Percentiles rank a stretch among this genome's conserved stretches.
Conservation (phyloP, 495 filamentous ascomycete species). For the Talaromyces proteolyticus region DNA sequence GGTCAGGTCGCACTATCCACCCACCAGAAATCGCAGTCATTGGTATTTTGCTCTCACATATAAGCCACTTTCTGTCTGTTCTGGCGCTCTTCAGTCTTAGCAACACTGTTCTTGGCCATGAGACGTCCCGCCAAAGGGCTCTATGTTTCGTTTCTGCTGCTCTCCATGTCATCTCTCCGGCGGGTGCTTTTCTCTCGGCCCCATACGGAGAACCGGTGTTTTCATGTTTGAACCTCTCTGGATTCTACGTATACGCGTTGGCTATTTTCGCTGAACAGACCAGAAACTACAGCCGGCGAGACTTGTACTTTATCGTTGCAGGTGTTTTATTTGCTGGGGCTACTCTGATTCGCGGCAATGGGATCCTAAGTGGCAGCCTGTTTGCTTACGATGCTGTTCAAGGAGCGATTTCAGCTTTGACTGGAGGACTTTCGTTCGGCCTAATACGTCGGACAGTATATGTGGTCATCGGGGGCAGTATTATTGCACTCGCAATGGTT, state of each 20-base stretch:
- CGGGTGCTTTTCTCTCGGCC: slow-evolving; percentile 82
- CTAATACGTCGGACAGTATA: slow-evolving; percentile 40
- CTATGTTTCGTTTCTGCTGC: slow-evolving; percentile 62
- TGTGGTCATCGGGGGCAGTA: slow-evolving; percentile 57
- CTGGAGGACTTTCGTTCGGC: slow-evolving; percentile 17
- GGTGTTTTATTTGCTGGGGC: slow-evolving; percentile 69
- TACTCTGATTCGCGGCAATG: slow-evolving; percentile 78
- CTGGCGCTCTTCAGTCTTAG: slow-evolving; percentile 59
- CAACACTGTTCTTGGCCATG: slow-evolving; percentile 26
- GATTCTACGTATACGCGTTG: slow-evolving; percentile 63
- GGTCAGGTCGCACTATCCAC: slow-evolving; percentile 11
- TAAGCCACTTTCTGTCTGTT: slow-evolving; percentile 69
- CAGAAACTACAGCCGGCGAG: slow-evolving; percentile 18
- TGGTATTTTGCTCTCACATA: slow-evolving; percentile 60
- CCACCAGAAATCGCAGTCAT: slow-evolving; percentile 31
- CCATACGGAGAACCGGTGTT: slow-evolving; percentile 81
- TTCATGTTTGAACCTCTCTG: slow-evolving; percentile 69
- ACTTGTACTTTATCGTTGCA: slow-evolving; percentile 47
- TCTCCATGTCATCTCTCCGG: slow-evolving; percentile 79
- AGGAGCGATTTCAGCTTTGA: slow-evolving; percentile 24
- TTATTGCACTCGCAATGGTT: slow-evolving; percentile 59
- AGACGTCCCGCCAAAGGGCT: slow-evolving; percentile 20
- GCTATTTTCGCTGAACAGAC: slow-evolving; percentile 33
- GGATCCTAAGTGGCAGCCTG: slow-evolving; percentile 72
- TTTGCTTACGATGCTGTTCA: slow-evolving; percentile 54